Base-by-base conservation (phyloP, 306 rosid genomes). In the Vachellia collinsii region DNA sequence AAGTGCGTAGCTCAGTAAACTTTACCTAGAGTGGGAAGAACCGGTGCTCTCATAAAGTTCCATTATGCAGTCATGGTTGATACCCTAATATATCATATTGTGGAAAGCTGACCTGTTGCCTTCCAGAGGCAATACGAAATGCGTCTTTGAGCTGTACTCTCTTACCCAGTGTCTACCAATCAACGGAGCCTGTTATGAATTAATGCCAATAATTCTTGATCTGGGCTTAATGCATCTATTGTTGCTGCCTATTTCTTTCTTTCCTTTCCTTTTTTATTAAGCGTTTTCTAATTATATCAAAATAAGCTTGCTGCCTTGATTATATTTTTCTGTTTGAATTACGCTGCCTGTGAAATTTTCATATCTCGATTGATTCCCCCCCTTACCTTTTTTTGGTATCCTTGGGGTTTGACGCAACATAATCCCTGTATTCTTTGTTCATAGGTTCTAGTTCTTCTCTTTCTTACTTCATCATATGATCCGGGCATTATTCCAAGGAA, bases 401-500 rank as follows among this genome's bases (percentile, higher is more conserved):
- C 38, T 51, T 79, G 71, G 71, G 39, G 64, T 77, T 81, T 85
- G 72, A 25, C 77, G 39, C 65, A 6, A 71, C 64, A 81, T 90
- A 85, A 89, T 89, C 74, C 70, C 59, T 51, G 14, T 76, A 74
- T 84, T 81, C 87, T 74, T 70, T 86, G 69, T 84, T 81, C 83
- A 77, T 79, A 94, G 98, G 97, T 94, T 70, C 78, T 94, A 91
- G 88, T 84, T 83, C 91, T 94, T 89, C 98, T 94, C 80, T 87
- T 87, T 87, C 89, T 92, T 86, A 91, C 98, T 85, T 94, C 98
- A 68, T 90, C 97, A 25, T 89, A 90, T 83, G 98, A 94, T 86
- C 98, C 98, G 16, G 98, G 97, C 72, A 87, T 94, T 16, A 87
- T 94, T 82, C 97, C 98, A 13, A 88, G 97, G 71, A 94, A 91